Evolutionary conservation across 75 land plant genomes (phyloP).

Genomic region (Chamaecyparis obtusa): DNA sequence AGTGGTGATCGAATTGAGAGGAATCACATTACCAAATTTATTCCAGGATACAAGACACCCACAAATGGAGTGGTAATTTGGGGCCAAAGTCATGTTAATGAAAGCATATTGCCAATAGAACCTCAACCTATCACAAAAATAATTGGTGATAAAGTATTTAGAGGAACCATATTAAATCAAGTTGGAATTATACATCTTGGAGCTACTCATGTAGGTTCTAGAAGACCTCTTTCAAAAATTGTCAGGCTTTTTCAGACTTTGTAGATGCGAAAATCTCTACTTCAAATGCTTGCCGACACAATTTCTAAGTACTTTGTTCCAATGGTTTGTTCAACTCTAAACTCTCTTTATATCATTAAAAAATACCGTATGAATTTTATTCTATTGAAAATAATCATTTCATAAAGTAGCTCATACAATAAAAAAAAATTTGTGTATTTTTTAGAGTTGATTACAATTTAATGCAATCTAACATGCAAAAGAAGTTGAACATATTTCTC

Average conservation of each 20-base stretch:
- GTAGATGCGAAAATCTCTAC: conserved; percentile 37
- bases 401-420: not conserved
- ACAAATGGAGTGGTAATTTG: conserved; percentile 36
- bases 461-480: not conserved
- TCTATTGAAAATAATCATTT: not conserved
- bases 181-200: conserved; percentile 19
- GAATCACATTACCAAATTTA: conserved; percentile 24
- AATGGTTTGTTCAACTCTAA: conserved; percentile 16
- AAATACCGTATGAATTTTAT: not conserved
- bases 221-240: conserved; percentile 33
- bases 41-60: conserved; percentile 20
- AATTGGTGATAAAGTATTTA: conserved; percentile 27
- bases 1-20: conserved; percentile 35
- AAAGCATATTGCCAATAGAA: conserved; percentile 43
- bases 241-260: conserved; percentile 35
- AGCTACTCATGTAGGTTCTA: conserved; percentile 32
- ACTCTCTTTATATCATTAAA: not conserved
- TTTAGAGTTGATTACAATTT: not conserved
- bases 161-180: conserved; percentile 33
- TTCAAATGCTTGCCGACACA: conserved; percentile 35
- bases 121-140: conserved; percentile 24
- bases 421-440: not conserved
- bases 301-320: conserved; percentile 41
- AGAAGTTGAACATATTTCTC: not conserved
- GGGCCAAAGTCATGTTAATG: conserved; percentile 36